Evolutionary conservation across 257 asterid species (phyloP).

Genomic region (Penstemon davidsonii): DNA sequence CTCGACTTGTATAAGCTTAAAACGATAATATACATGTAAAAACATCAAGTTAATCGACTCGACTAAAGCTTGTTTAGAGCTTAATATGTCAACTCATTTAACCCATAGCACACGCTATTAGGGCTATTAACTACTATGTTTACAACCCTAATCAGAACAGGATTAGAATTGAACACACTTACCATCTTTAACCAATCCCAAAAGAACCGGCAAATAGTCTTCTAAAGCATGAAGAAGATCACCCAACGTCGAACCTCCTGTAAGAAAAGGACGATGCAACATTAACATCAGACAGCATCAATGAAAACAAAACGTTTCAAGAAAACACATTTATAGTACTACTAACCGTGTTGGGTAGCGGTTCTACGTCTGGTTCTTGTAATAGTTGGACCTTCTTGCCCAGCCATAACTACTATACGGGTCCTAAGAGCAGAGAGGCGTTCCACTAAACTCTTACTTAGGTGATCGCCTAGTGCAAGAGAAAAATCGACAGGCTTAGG

Average conservation of each 20-base stretch:
- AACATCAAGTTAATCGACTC: too few relatives aligned
- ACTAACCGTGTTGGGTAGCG: conserved; percentile 91
- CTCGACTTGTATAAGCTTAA: too few relatives aligned
- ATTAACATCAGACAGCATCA: conserved; percentile 33
- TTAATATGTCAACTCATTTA: too few relatives aligned
- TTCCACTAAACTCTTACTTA: conserved; percentile 47
- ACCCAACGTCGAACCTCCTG: conserved; percentile 91
- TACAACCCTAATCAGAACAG: neutral
- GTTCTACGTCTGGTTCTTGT: conserved; percentile 55
- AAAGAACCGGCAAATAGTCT: conserved; percentile 88
- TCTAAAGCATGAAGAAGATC: conserved; percentile 94
- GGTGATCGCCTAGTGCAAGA: conserved; percentile 37
- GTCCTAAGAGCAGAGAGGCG: conserved; percentile 62
- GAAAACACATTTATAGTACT: neutral
- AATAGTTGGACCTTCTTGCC: conserved; percentile 37
- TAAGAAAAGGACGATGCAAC: conserved; percentile 44
- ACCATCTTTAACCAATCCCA: conserved; percentile 97
- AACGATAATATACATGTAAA: too few relatives aligned
- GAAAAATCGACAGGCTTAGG: conserved; percentile 61
- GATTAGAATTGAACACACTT: conserved; percentile 25
- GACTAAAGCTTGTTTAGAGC: too few relatives aligned
- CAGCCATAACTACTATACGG: conserved; percentile 49
- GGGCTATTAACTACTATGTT: too few relatives aligned
- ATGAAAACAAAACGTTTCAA: conserved; percentile 13
- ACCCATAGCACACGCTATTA: too few relatives aligned